Conservation (phyloP, 495 filamentous ascomycete species). For the Xylaria cubensis region DNA sequence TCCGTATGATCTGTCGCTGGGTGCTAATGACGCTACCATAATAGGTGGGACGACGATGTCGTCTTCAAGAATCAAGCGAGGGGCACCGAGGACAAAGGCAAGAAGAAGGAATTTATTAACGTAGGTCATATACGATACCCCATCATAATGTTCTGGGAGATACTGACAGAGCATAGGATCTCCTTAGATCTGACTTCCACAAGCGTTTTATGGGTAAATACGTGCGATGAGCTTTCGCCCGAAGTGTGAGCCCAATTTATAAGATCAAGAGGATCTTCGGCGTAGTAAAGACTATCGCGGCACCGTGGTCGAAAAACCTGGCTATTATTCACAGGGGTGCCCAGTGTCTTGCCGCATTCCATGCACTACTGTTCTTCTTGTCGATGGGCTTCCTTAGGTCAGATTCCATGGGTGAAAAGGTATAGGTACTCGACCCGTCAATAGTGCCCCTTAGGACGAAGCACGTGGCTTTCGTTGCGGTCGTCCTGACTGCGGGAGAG, state of each 20-base stretch:
- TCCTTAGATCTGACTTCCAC: conserved; percentile 95
- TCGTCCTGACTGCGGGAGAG: not conserved
- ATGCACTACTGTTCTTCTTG: not conserved
- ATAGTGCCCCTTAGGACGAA: not conserved
- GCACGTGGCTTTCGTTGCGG: not conserved
- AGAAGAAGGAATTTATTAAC: conserved; percentile 96
- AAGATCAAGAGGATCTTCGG: not conserved
- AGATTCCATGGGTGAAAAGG: no score
- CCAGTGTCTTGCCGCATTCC: not conserved
- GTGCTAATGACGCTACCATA: conserved; percentile 51
- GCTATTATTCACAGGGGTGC: not conserved
- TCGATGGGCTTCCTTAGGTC: not conserved
- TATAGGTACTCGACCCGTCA: not conserved
- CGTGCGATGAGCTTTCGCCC: conserved; percentile 47
- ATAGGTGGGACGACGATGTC: conserved; percentile 97
- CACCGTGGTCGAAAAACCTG: not conserved
- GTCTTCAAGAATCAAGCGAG: conserved; percentile 99
- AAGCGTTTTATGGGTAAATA: conserved; percentile 92
- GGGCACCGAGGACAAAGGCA: conserved; percentile 87
- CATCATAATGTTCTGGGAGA: conserved; percentile 17
- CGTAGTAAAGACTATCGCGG: not conserved
- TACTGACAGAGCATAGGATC: conserved; percentile 63
- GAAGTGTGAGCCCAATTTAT: not conserved
- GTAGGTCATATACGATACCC: conserved; percentile 52
- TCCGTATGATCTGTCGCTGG: not conserved